These are phyloP conservation scores for Chaetomiaceae sp. DNA, from an alignment of 2,329 filamentous ascomycete genomes.

Conservation along the genomic window DNA sequence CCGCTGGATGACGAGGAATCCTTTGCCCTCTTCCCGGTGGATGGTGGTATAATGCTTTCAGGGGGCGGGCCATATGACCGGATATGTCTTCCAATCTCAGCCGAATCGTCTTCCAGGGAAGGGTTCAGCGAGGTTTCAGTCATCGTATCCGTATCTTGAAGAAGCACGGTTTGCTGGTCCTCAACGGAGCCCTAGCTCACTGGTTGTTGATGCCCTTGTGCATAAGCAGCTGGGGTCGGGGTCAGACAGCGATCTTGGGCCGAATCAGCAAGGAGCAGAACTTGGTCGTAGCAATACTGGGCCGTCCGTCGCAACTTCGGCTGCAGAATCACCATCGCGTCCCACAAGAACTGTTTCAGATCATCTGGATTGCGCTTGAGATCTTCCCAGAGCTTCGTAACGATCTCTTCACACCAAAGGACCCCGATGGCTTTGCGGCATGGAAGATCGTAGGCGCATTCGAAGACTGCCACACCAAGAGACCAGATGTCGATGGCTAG, in stretches of 20 bases:
- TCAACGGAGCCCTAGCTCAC: no score
- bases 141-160: no score
- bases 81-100: no score
- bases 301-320: not conserved
- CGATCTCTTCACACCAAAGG: not conserved
- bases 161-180: no score
- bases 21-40: no score
- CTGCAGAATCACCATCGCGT: not conserved
- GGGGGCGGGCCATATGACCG: no score
- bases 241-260: not conserved
- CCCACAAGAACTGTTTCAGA: not conserved
- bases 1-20: no score
- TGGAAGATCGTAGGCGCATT: not conserved
- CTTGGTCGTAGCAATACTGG: not conserved
- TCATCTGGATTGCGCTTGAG: not conserved
- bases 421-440: not conserved
- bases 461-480: not conserved
- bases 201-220: no score
- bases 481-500: not conserved
- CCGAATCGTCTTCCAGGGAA: no score
- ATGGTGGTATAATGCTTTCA: no score
- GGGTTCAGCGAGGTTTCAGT: no score
- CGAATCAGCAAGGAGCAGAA: not conserved
- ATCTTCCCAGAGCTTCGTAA: not conserved
- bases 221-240: no score